A percentile compares a stretch with the other conserved stretches of the same genome.
Evolutionary conservation across 1,139 yeast genomes (phyloP).

Genomic region (Pichia sp.): DNA sequence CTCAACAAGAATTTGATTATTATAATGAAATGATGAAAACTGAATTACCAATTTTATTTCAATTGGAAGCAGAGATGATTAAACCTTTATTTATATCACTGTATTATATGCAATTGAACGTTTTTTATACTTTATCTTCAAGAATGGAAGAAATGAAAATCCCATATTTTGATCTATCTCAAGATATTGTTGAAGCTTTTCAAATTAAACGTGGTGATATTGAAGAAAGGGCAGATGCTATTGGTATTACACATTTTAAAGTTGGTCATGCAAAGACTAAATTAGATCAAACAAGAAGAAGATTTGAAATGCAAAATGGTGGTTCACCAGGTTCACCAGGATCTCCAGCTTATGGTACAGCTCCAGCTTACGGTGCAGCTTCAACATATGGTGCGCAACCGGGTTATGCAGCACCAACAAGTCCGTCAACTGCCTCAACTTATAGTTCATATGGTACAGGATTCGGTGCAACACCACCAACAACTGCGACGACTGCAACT

Average conservation of each 20-base stretch:
- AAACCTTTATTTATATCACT: slow-evolving; percentile 88
- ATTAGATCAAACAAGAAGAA: slow-evolving; percentile 72
- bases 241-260: slow-evolving; percentile 83
- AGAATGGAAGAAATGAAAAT: slow-evolving; percentile 95
- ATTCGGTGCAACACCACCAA: slow-evolving; percentile 12
- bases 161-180: slow-evolving; percentile 82
- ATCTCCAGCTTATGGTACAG: slow-evolving; percentile 9
- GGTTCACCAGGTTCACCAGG: slow-evolving; percentile 24
- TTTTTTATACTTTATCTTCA: slow-evolving; percentile 84
- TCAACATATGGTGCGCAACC: slow-evolving; percentile 15
- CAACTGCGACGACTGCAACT: slow-evolving; percentile 12
- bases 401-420: slow-evolving; percentile 5
- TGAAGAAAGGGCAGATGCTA: slow-evolving; percentile 81
- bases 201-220: slow-evolving; percentile 78
- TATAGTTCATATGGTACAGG: slow-evolving; percentile 12
- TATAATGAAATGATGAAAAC: slow-evolving; percentile 89
- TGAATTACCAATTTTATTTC: slow-evolving; percentile 82
- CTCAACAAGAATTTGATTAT: slow-evolving; percentile 93
- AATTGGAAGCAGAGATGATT: slow-evolving; percentile 85
- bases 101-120: slow-evolving; percentile 96
- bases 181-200: slow-evolving; percentile 81
- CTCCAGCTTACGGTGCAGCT: slow-evolving; percentile 15
- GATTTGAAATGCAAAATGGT: slow-evolving; percentile 47
- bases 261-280: slow-evolving; percentile 82
- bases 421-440: slow-evolving; percentile 10